These are phyloP conservation scores for Fusarium coffeatum DNA, from an alignment of 2,329 filamentous ascomycete genomes.

Conservation along the genomic window DNA sequence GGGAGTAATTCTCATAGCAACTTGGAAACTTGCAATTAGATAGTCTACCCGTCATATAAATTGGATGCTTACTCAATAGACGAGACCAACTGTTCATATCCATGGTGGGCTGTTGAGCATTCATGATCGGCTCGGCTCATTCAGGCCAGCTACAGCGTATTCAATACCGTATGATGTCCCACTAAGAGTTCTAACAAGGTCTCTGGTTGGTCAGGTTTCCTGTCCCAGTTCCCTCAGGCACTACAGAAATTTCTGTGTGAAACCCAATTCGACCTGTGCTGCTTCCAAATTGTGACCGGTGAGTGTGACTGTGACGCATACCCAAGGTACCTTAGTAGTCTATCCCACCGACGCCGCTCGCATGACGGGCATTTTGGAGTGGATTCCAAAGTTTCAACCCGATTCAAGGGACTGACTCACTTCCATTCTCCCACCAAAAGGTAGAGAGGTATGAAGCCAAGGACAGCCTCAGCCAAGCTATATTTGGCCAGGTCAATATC, in stretches of 20 bases:
- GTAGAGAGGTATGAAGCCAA: conserved; percentile 44
- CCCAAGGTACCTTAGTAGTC: background rate
- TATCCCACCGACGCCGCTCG: conserved; percentile 26
- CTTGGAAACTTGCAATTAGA: background rate
- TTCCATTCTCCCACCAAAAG: conserved; percentile 34
- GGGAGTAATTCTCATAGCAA: background rate
- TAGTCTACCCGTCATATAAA: background rate
- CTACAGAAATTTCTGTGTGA: conserved; percentile 20
- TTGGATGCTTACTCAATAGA: background rate
- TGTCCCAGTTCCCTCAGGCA: background rate
- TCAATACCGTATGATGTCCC: conserved; percentile 1
- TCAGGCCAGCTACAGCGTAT: conserved; percentile 9
- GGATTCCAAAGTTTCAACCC: conserved; percentile 30
- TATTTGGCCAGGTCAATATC: conserved; percentile 36
- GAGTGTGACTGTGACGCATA: conserved; percentile 32
- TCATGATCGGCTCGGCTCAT: background rate
- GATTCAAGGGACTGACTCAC: conserved; percentile 34
- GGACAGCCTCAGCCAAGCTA: conserved; percentile 40
- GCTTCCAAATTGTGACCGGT: background rate
- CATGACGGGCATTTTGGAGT: conserved; percentile 35
- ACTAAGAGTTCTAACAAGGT: background rate
- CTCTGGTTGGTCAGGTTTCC: background rate
- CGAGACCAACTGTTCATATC: background rate
- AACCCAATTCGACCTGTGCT: conserved; percentile 18
- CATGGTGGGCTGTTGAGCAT: background rate